Evolutionary conservation across 768 basidiomycete species (phyloP).

Genomic region (Phanerodontia chrysosporium): DNA sequence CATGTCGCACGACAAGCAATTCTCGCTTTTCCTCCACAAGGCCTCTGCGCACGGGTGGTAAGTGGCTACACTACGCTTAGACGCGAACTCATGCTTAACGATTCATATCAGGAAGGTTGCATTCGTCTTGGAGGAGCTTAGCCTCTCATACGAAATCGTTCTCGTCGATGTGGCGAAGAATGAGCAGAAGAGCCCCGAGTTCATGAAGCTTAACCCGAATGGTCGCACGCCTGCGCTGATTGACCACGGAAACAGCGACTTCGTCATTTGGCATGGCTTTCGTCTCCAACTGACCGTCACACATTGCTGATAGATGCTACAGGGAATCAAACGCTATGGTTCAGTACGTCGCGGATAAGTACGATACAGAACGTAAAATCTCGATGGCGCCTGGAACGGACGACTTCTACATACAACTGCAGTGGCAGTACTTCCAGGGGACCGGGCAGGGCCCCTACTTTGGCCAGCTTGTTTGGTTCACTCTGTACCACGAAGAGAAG

Average conservation of each 20-base stretch:
- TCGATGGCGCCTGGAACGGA: constrained; percentile 8
- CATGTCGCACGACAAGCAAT: constrained; percentile 28
- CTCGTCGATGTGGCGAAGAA: constrained; percentile 20
- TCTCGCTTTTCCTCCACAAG: constrained; percentile 25
- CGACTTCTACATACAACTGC: constrained; percentile 21
- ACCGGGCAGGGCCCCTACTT: constrained; percentile 28
- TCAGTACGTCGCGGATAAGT: constrained; percentile 37
- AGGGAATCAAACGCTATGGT: constrained; percentile 37
- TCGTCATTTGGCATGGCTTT: constrained; percentile 24
- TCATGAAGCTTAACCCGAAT: constrained; percentile 28
- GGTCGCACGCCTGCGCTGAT: constrained; percentile 34
- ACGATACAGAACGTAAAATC: constrained; percentile 36
- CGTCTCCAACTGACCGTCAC: not conserved
- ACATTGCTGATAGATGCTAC: not conserved
- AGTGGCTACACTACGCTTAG: not conserved
- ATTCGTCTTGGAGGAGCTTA: constrained; percentile 24
- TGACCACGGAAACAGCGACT: constrained; percentile 30
- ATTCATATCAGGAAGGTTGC: constrained; percentile 20
- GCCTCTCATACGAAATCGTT: constrained; percentile 22
- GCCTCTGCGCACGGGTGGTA: constrained; percentile 24
- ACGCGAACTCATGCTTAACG: not conserved
- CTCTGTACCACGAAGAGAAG: constrained; percentile 23
- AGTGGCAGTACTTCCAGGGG: constrained; percentile 42
- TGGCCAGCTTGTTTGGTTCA: constrained; percentile 26
- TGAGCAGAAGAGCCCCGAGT: constrained; percentile 24